These are phyloP conservation scores for Thielaviopsis musarum DNA, from an alignment of 2,329 filamentous ascomycete genomes.

Conservation along the genomic window DNA sequence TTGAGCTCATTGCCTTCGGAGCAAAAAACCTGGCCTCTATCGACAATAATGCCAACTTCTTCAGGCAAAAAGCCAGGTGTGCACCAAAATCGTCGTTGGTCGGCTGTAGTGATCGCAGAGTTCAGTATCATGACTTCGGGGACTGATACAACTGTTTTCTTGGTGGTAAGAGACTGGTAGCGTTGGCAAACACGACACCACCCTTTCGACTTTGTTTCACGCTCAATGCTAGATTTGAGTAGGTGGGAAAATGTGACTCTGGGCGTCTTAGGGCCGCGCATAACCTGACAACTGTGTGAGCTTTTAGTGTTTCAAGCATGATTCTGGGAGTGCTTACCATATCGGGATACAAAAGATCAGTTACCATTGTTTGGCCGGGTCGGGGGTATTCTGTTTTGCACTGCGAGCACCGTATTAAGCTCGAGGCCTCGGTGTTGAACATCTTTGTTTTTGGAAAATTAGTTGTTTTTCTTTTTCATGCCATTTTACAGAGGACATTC, in stretches of 20 bases:
- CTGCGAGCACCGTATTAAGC: conserved; percentile 65
- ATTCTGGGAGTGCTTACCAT: conserved; percentile 1
- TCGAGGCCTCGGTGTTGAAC: conserved; percentile 54
- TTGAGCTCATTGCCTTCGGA: conserved; percentile 85
- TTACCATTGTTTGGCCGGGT: conserved; percentile 63
- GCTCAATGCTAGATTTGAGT: conserved; percentile 80
- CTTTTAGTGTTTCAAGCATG: neutral
- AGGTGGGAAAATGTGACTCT: conserved; percentile 70
- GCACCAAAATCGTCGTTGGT: conserved; percentile 70
- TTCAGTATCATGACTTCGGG: conserved; percentile 83
- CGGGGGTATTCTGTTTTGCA: conserved; percentile 77
- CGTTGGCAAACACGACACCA: conserved; percentile 87
- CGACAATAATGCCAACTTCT: conserved; percentile 82
- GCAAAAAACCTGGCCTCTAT: conserved; percentile 83
- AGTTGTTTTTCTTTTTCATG: neutral
- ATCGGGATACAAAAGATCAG: conserved; percentile 66
- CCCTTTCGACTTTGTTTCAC: conserved; percentile 73
- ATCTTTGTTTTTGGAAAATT: conserved; percentile 20
- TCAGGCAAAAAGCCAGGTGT: conserved; percentile 82
- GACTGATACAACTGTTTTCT: conserved; percentile 67
- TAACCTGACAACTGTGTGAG: conserved; percentile 2
- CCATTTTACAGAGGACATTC: neutral
- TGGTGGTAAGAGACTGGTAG: conserved; percentile 74
- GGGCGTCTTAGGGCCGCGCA: conserved; percentile 31
- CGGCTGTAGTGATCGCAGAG: conserved; percentile 53